Evolutionary conservation across 352 stramenopile genomes (phyloP).

Genomic region (Globisporangium paddicum): DNA sequence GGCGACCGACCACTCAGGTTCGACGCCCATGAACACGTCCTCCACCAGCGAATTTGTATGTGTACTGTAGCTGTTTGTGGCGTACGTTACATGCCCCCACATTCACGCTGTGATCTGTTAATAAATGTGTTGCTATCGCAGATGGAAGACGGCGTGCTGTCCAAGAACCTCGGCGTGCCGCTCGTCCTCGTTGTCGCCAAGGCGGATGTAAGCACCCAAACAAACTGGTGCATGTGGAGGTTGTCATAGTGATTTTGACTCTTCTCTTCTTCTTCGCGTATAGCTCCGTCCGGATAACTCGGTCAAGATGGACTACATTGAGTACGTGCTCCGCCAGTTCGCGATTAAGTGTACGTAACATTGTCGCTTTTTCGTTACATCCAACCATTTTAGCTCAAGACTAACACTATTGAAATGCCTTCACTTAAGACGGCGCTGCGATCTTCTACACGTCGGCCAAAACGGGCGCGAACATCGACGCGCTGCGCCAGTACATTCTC

Average conservation of each 20-base stretch:
- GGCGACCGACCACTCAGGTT: slow-evolving; percentile 51
- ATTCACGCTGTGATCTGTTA: too few species aligned
- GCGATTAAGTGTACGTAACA: slow-evolving; percentile 71
- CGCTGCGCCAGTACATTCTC: slow-evolving; percentile 70
- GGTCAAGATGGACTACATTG: slow-evolving; percentile 83
- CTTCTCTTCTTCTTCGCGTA: not conserved
- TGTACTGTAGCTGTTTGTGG: not conserved
- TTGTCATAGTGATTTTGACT: not conserved
- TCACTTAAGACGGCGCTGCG: slow-evolving; percentile 50
- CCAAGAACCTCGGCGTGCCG: slow-evolving; percentile 76
- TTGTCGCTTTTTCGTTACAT: not conserved
- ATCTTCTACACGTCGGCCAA: slow-evolving; percentile 83
- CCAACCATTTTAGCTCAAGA: not conserved
- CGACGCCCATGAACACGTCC: slow-evolving; percentile 48
- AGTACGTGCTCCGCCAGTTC: slow-evolving; percentile 75
- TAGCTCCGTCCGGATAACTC: slow-evolving; percentile 75
- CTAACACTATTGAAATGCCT: not conserved
- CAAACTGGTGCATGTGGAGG: too few species aligned
- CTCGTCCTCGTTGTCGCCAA: slow-evolving; percentile 73
- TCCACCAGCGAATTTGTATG: slow-evolving; percentile 62
- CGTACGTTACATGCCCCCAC: too few species aligned
- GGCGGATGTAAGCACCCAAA: slow-evolving; percentile 47
- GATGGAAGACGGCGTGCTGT: slow-evolving; percentile 74
- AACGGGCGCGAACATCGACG: slow-evolving; percentile 65
- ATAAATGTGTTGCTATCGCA: too few species aligned